A percentile compares a stretch with the other conserved stretches of the same genome.
Evolutionary conservation across 1,139 yeast genomes (phyloP).

Genomic region (Kurtzmaniella quercitrusa): DNA sequence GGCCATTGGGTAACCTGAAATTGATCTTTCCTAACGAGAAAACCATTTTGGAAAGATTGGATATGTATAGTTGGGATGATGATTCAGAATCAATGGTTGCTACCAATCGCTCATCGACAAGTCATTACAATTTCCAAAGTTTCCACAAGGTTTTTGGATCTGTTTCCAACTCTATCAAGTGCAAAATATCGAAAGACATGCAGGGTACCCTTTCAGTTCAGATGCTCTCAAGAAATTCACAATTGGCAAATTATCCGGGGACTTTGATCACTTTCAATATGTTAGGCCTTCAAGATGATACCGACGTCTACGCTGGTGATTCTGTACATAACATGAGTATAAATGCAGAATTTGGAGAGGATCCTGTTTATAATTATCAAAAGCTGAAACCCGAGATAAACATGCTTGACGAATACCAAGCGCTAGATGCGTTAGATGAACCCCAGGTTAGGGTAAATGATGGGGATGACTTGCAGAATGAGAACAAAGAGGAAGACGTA

Average conservation of each 20-base stretch:
- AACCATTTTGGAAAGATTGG: conserved; percentile 51
- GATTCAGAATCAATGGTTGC: conserved; percentile 14
- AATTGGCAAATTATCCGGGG: conserved; percentile 45
- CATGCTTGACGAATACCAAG: conserved; percentile 16
- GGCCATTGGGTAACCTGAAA: conserved; percentile 68
- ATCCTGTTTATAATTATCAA: conserved; percentile 17
- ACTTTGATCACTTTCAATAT: conserved; percentile 61
- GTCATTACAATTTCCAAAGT: conserved; percentile 49
- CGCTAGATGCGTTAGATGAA: conserved; percentile 21
- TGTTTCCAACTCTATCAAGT: conserved; percentile 53
- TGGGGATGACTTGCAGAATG: conserved; percentile 11
- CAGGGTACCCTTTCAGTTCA: conserved; percentile 51
- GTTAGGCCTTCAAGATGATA: conserved; percentile 37
- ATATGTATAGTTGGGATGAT: conserved; percentile 15
- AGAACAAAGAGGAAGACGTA: conserved; percentile 9
- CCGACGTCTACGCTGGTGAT: conserved; percentile 13
- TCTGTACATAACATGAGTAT: conserved; percentile 8
- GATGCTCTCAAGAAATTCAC: conserved; percentile 33
- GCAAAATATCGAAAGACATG: conserved; percentile 56
- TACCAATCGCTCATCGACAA: conserved; percentile 21
- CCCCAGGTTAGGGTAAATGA: conserved; percentile 19
- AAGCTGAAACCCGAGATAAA: conserved; percentile 2
- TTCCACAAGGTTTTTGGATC: conserved; percentile 54
- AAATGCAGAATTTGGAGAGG: conserved; percentile 22
- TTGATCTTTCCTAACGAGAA: conserved; percentile 63